These are phyloP conservation scores for Myriosclerotinia curreyana DNA, from an alignment of 2,329 filamentous ascomycete genomes.

Conservation along the genomic window DNA sequence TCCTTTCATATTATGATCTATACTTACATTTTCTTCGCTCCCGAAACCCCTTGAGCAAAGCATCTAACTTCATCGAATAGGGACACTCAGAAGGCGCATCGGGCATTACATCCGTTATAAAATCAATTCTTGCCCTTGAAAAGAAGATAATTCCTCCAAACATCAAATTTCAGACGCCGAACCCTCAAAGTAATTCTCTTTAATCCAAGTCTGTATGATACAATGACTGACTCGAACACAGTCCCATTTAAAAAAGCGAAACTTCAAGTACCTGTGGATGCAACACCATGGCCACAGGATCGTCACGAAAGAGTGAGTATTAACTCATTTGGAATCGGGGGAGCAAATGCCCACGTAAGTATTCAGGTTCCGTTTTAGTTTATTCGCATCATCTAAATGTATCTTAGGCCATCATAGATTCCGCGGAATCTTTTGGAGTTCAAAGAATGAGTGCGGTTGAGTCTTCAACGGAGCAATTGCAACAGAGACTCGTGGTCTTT, in stretches of 20 bases:
- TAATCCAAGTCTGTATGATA: too few species aligned
- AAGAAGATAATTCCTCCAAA: constrained; percentile 42
- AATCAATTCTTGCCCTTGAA: constrained; percentile 43
- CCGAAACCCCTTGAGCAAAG: too few species aligned
- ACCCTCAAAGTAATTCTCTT: constrained; percentile 34
- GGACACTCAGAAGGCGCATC: constrained; percentile 40
- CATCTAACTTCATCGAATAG: background rate
- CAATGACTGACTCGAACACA: background rate
- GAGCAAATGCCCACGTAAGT: constrained; percentile 38
- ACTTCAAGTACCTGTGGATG: background rate
- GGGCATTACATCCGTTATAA: constrained; percentile 42
- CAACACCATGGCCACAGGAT: constrained; percentile 22
- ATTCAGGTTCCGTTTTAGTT: background rate
- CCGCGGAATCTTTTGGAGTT: constrained; percentile 1
- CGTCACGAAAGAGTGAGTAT: constrained; percentile 47
- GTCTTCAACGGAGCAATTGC: background rate
- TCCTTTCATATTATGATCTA: too few species aligned
- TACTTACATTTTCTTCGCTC: too few species aligned
- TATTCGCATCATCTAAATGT: background rate
- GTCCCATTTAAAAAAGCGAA: background rate
- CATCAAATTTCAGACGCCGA: constrained; percentile 41
- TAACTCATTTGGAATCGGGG: constrained; percentile 35
- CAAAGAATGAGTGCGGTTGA: too few species aligned
- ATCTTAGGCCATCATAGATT: constrained; percentile 6
- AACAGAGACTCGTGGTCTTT: background rate